phyloP scores from a whole-genome alignment of 805 yeast genomes.

The Ogataea nakhonphanomensis region DNA sequence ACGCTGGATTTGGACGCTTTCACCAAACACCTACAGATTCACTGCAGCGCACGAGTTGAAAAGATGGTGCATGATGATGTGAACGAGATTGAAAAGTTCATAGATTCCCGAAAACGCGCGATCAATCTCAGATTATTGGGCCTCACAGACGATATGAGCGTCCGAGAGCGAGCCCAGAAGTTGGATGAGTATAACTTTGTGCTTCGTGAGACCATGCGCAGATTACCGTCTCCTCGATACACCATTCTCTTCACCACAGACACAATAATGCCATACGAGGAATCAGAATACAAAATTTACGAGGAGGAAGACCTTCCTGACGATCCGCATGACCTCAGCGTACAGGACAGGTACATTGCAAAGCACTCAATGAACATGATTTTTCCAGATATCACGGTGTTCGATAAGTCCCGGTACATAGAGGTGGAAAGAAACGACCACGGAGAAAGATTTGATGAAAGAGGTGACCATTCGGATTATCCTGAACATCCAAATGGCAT shows the following conservation, averaged over 20 bases:
- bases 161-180: conserved; percentile 33
- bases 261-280: conserved; percentile 24
- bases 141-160: conserved; percentile 42
- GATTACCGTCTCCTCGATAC: conserved; percentile 70
- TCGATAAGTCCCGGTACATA: conserved; percentile 44
- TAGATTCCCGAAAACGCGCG: conserved; percentile 61
- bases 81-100: conserved; percentile 50
- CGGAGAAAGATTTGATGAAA: conserved; percentile 30
- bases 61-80: conserved; percentile 36
- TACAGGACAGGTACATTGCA: conserved; percentile 28
- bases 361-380: conserved; percentile 35
- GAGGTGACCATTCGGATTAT: not conserved
- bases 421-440: conserved; percentile 57
- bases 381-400: conserved; percentile 53
- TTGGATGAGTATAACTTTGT: conserved; percentile 30
- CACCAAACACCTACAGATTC: conserved; percentile 39
- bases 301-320: conserved; percentile 31
- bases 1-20: conserved; percentile 40
- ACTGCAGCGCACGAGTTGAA: conserved; percentile 51
- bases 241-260: conserved; percentile 57
- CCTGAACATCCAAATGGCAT: conserved; percentile 30
- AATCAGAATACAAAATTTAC: conserved; percentile 15
- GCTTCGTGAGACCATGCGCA: conserved; percentile 55
- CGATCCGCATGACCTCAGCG: conserved; percentile 31
- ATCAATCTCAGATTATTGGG: conserved; percentile 55